phyloP scores from a whole-genome alignment of 176 grass and related monocot species.

The Eleusine coracana region DNA sequence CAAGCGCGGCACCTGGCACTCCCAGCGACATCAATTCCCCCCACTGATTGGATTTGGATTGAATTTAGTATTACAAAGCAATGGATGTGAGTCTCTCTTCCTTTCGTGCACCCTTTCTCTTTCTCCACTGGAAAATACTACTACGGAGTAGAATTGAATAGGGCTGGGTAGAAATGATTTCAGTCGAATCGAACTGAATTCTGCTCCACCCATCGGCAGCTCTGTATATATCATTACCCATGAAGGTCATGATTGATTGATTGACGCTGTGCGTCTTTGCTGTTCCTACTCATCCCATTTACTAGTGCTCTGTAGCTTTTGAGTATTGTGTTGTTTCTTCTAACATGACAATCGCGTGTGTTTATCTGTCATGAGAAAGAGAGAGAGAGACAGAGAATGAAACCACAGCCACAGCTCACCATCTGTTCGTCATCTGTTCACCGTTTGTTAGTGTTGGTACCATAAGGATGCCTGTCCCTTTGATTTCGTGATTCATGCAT shows the following conservation, averaged over 20 bases:
- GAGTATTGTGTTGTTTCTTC: neutral
- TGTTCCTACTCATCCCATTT: neutral
- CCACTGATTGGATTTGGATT: neutral
- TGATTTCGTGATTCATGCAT: neutral
- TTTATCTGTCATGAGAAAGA: neutral
- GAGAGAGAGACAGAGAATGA: neutral
- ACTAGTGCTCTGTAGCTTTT: neutral
- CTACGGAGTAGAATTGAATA: neutral
- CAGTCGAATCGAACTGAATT: neutral
- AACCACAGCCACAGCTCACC: neutral
- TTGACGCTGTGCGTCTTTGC: neutral
- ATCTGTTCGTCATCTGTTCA: neutral
- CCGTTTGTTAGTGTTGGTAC: neutral
- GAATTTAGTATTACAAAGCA: conserved; percentile 5
- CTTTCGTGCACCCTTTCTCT: neutral
- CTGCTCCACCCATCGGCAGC: neutral
- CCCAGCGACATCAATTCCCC: neutral
- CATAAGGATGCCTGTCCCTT: neutral
- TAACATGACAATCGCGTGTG: neutral
- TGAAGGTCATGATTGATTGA: neutral
- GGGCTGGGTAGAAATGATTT: neutral
- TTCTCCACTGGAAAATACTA: neutral
- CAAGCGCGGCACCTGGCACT: conserved; percentile 5
- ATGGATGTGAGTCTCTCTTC: neutral
- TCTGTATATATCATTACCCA: neutral